phyloP scores from a whole-genome alignment of 2,329 filamentous ascomycete species.

The Ophiostoma himal-ulmi region DNA sequence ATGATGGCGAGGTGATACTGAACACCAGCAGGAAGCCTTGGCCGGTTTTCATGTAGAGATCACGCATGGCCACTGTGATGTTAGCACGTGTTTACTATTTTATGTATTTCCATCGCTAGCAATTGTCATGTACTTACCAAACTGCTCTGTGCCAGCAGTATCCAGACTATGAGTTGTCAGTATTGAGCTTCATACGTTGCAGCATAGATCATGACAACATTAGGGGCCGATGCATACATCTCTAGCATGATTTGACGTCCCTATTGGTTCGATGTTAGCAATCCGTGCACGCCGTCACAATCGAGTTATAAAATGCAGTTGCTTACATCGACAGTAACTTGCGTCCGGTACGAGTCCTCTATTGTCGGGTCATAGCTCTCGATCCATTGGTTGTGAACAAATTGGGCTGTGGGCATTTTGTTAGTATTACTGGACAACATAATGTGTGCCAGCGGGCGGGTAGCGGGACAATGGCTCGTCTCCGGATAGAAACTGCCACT shows the following conservation, averaged over 20 bases:
- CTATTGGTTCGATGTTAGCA: slow-evolving; percentile 39
- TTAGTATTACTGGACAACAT: slow-evolving; percentile 4
- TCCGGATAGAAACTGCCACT: background rate
- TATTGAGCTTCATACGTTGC: slow-evolving; percentile 19
- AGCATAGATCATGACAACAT: slow-evolving; percentile 8
- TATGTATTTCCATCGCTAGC: background rate
- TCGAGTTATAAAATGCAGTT: background rate
- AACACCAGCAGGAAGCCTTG: slow-evolving; percentile 90
- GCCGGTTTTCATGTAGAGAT: slow-evolving; percentile 88
- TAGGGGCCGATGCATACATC: slow-evolving; percentile 56
- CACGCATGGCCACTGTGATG: slow-evolving; percentile 57
- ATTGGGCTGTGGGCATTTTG: slow-evolving; percentile 59
- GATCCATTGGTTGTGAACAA: slow-evolving; percentile 91
- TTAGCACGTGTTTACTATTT: background rate
- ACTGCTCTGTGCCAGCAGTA: slow-evolving; percentile 87
- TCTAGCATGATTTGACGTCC: slow-evolving; percentile 83
- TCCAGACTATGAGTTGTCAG: slow-evolving; percentile 55
- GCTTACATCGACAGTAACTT: slow-evolving; percentile 77
- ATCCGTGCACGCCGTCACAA: background rate
- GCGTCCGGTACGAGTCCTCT: slow-evolving; percentile 70
- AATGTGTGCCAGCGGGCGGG: background rate
- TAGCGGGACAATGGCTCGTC: background rate
- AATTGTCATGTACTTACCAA: slow-evolving; percentile 54
- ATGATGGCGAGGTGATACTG: slow-evolving; percentile 79
- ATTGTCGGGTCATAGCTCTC: slow-evolving; percentile 79